A percentile compares a stretch with the other conserved stretches of the same genome.
phyloP scores from a whole-genome alignment of 2,329 filamentous ascomycete species.

The Sporothrix euskadiensis region DNA sequence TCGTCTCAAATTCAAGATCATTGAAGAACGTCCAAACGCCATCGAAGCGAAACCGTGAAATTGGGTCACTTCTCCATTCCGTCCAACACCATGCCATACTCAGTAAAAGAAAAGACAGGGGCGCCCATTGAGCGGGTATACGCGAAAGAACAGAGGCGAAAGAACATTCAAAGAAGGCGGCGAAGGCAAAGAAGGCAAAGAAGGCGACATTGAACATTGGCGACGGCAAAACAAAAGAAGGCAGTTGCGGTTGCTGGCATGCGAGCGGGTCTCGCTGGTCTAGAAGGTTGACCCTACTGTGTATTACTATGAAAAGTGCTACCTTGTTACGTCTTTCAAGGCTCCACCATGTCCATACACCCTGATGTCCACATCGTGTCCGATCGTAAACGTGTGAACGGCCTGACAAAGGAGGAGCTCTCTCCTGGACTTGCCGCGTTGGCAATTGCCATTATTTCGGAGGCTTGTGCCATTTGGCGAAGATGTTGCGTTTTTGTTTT shows the following conservation, averaged over 20 bases:
- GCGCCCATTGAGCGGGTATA: slow-evolving; percentile 16
- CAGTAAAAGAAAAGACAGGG: neutral
- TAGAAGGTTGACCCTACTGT: neutral
- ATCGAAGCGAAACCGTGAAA: neutral
- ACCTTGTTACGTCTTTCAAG: neutral
- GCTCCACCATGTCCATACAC: neutral
- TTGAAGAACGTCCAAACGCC: neutral
- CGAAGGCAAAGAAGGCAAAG: neutral
- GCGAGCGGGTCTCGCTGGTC: neutral
- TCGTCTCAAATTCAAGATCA: neutral
- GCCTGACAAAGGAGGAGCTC: too few relatives aligned
- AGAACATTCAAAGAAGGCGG: neutral
- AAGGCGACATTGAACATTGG: neutral
- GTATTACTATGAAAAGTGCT: too few relatives aligned
- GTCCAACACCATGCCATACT: neutral
- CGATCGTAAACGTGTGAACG: neutral
- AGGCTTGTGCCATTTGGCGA: neutral
- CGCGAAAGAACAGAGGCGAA: neutral
- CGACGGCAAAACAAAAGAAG: neutral
- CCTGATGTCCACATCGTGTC: neutral
- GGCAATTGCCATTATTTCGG: neutral
- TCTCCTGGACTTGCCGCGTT: neutral
- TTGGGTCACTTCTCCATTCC: neutral
- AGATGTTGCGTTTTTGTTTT: neutral
- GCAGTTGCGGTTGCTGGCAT: neutral